Conservation (phyloP, 2,329 filamentous ascomycete genomes). For the Pseudocercospora ulei region DNA sequence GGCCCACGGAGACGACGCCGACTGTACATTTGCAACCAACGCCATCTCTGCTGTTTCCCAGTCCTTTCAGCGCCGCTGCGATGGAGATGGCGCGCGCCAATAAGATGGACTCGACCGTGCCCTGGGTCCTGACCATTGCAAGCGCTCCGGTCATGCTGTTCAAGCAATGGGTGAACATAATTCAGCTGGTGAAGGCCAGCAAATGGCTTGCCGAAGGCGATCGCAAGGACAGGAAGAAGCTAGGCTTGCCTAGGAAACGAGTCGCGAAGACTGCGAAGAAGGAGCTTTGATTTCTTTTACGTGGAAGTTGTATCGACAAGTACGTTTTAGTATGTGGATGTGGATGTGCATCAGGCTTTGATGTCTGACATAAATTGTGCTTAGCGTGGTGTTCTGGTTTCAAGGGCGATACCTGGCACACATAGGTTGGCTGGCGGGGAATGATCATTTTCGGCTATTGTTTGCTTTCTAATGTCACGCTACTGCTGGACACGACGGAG, state of each 20-base stretch:
- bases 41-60: conserved; percentile 67
- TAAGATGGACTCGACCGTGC: conserved; percentile 56
- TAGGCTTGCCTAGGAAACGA: conserved; percentile 20
- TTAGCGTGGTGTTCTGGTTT: conserved; percentile 8
- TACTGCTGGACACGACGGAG: no score
- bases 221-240: conserved; percentile 29
- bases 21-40: conserved; percentile 34
- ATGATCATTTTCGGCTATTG: no score
- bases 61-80: conserved; percentile 83
- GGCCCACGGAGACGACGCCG: conserved; percentile 47
- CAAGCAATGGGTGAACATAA: conserved; percentile 89
- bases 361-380: neutral
- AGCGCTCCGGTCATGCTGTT: conserved; percentile 78
- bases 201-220: conserved; percentile 92
- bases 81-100: conserved; percentile 85
- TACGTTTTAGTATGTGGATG: no score
- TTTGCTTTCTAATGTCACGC: no score
- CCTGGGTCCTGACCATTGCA: conserved; percentile 70
- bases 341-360: neutral
- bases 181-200: conserved; percentile 89
- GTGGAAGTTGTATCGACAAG: no score
- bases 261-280: conserved; percentile 10
- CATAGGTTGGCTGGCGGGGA: conserved; percentile 2
- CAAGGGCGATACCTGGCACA: neutral
- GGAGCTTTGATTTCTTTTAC: conserved; percentile 10